Evolutionary conservation across 805 yeast genomes (phyloP), one percentile per base, ranked within the genome.

Genomic region (Yarrowia sp.): DNA sequence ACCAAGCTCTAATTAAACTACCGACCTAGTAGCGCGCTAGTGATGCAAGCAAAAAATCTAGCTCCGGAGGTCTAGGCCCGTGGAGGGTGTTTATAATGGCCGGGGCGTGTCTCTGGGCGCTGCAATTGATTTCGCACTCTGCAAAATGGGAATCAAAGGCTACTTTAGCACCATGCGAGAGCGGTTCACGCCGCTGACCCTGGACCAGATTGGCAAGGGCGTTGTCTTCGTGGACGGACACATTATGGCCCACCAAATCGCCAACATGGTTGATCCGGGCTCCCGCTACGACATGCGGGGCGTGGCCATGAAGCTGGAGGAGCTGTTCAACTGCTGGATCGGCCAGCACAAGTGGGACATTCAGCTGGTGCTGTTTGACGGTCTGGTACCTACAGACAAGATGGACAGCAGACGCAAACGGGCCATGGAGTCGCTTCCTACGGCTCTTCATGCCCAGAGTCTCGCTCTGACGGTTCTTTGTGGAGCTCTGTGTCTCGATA

Each of bases 171-270:
- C 63, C 10, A 56, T 56, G 63, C 15, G 10, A 15, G 63, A 56
- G 26, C 46, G 63, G 40, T 56, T 56, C 63, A 56, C 63, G 22
- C 63, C 63, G 19, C 38, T 56, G 48, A 56, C 63, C 5, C 48
- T 56, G n/a, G 63, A 56, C 48, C 63, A 56, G 63, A 56, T 56
- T 2, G 63, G 63, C 10, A n/a, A n/a, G 8, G 63, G 63, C 4
- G 63, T 56, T 7, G 63, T 56, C 48, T 56, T 56, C 36, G n/a
- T 56, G 7, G 63, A 56, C 22, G 63, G 63, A 4, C 63, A 56
- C 48, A 56, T 56, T n/a, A 56, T 56, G 63, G 63, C 63, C 10
- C 63, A 56, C 63, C 63, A 56, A 10, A 56, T 56, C 19, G 63
- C 63, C 46, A 56, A 56, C 40, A 56, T 56, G 63, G 63, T 56